These are phyloP conservation scores for Pythium myriotylum DNA, from an alignment of 352 stramenopile genomes.

Conservation along the genomic window DNA sequence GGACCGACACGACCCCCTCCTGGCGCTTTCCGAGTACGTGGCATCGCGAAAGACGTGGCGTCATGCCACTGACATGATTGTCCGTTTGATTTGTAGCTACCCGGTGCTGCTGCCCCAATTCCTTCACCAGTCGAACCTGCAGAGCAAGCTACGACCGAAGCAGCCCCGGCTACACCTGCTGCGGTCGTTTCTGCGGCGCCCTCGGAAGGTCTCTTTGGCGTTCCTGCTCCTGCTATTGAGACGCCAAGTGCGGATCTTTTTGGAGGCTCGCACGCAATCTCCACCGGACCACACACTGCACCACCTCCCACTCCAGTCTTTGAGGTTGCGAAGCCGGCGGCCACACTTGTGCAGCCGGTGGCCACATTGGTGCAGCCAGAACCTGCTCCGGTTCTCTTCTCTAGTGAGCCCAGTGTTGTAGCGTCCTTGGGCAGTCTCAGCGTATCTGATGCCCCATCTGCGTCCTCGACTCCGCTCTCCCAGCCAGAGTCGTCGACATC, in stretches of 20 bases:
- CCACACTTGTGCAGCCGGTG: slow-evolving; percentile 7
- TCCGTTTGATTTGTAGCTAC: slow-evolving; percentile 8
- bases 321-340: not conserved
- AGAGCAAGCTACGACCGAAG: not conserved
- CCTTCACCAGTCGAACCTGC: not conserved
- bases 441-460: slow-evolving; percentile 13
- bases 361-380: slow-evolving; percentile 8
- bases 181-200: not conserved
- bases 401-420: slow-evolving; percentile 8
- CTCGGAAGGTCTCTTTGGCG: slow-evolving; percentile 15
- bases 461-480: slow-evolving; percentile 6
- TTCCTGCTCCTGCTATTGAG: not conserved
- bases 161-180: not conserved
- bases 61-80: not conserved
- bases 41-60: slow-evolving; percentile 20
- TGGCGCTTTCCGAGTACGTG: slow-evolving; percentile 63
- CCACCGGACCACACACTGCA: too few relatives aligned
- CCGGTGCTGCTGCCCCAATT: not conserved
- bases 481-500: slow-evolving; percentile 14
- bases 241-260: slow-evolving; percentile 15
- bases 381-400: slow-evolving; percentile 9
- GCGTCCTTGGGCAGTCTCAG: slow-evolving; percentile 14
- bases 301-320: not conserved
- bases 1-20: slow-evolving; percentile 66
- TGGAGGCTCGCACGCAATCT: not conserved